These are phyloP conservation scores for Candida vartiovaarae DNA, from an alignment of 805 yeast genomes.

Conservation along the genomic window DNA sequence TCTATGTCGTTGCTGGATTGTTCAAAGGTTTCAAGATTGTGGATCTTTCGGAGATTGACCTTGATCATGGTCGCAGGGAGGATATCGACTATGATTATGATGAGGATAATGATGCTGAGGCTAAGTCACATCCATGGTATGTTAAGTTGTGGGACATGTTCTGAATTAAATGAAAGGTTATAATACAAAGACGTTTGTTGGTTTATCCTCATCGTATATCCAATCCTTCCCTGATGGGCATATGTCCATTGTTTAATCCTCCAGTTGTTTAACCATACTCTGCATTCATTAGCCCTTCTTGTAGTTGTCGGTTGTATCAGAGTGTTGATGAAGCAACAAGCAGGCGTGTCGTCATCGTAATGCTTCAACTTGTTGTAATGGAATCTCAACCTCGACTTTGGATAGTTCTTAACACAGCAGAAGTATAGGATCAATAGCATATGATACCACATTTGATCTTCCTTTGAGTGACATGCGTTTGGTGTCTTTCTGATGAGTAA, in stretches of 20 bases:
- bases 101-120: conserved; percentile 1
- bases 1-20: conserved; percentile 33
- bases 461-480: conserved; percentile 6
- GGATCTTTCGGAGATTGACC: conserved; percentile 36
- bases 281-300: neutral
- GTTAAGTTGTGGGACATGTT: conserved; percentile 6
- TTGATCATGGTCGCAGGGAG: conserved; percentile 42
- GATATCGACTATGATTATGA: conserved; percentile 23
- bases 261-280: conserved; percentile 13
- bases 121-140: conserved; percentile 5
- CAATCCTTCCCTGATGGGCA: conserved; percentile 4
- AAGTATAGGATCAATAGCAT: conserved; percentile 13
- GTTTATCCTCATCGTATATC: conserved; percentile 3
- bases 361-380: conserved; percentile 8
- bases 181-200: conserved; percentile 6
- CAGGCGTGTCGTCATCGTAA: neutral
- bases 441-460: conserved; percentile 12
- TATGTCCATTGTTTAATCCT: conserved; percentile 8
- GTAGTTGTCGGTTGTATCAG: too few species aligned
- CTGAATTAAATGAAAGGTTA: neutral
- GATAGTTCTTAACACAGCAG: conserved; percentile 19
- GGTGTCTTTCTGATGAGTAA: conserved; percentile 22
- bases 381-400: conserved; percentile 8
- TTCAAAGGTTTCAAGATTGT: conserved; percentile 36
- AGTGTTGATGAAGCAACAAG: too few species aligned